These are phyloP conservation scores for Lactarius hengduanensis DNA, from an alignment of 768 basidiomycete genomes.

Conservation along the genomic window DNA sequence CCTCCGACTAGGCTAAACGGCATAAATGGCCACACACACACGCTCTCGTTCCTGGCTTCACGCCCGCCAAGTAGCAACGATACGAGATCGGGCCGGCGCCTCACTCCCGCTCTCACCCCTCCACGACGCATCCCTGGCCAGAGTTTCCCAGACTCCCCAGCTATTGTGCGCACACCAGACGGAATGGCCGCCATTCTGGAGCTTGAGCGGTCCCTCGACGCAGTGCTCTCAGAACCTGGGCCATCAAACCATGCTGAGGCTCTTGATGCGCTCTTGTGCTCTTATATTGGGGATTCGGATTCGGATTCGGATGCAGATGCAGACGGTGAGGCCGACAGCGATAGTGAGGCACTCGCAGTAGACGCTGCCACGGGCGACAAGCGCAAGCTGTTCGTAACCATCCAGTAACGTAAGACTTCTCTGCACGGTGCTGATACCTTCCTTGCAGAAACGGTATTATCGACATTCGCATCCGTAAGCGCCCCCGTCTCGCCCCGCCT, in stretches of 20 bases:
- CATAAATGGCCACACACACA: constrained; percentile 45
- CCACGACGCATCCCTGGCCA: constrained; percentile 40
- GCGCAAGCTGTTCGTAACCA: constrained; percentile 50
- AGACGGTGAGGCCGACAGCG: constrained; percentile 34
- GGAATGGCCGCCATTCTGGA: constrained; percentile 70
- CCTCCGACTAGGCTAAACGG: constrained; percentile 35
- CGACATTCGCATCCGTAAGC: constrained; percentile 59
- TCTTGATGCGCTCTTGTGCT: constrained; percentile 7
- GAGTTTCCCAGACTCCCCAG: constrained; percentile 63
- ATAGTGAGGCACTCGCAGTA: constrained; percentile 31
- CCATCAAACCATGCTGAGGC: constrained; percentile 11
- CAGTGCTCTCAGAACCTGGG: constrained; percentile 25
- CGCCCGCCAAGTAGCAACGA: constrained; percentile 31
- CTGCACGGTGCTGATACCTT: not conserved
- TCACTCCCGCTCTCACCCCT: constrained; percentile 27
- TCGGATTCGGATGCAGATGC: constrained; percentile 32
- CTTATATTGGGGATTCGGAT: constrained; percentile 29
- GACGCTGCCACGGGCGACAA: constrained; percentile 54
- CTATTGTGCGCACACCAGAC: constrained; percentile 65
- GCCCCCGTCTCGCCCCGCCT: constrained; percentile 46
- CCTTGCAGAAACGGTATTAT: constrained; percentile 33
- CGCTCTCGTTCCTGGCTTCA: constrained; percentile 43
- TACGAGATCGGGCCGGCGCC: constrained; percentile 19
- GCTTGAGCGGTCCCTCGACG: constrained; percentile 54
- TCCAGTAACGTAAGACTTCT: not conserved